Conservation (phyloP, 129 eudicot genomes). For the Logfia minima region DNA sequence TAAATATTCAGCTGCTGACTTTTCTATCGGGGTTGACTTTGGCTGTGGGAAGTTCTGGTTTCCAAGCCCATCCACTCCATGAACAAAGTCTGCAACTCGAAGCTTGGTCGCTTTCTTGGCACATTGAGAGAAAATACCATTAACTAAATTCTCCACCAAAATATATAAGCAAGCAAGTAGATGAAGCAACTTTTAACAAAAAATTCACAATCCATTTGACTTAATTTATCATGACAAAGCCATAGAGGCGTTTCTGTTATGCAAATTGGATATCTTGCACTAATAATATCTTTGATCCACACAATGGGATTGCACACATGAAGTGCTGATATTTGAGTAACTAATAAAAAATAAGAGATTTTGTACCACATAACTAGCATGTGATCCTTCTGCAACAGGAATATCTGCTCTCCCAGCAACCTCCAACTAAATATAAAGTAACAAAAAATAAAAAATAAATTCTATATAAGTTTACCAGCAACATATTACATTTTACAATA, state of each 20-base stretch:
- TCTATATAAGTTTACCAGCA: background rate
- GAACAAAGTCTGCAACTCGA: conserved; percentile 94
- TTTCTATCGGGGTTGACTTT: conserved; percentile 73
- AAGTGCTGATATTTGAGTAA: background rate
- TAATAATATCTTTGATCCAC: background rate
- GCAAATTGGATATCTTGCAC: background rate
- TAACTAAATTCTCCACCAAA: conserved; percentile 3
- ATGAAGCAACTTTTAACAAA: background rate
- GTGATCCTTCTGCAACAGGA: conserved; percentile 99
- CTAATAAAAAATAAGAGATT: background rate
- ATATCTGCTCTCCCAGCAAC: conserved; percentile 92
- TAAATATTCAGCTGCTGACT: conserved; percentile 82
- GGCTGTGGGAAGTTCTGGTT: conserved; percentile 98
- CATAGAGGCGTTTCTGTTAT: background rate
- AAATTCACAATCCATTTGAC: background rate
- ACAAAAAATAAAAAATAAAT: background rate
- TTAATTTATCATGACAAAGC: background rate
- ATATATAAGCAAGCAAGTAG: background rate
- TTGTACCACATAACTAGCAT: conserved; percentile 78
- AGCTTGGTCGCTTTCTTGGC: conserved; percentile 88
- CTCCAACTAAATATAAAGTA: conserved; percentile 58
- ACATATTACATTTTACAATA: background rate
- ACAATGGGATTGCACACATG: background rate
- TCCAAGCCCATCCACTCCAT: conserved; percentile 96
- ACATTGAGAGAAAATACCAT: conserved; percentile 10